Conservation (phyloP, 352 stramenopile species). For the Plasmopara viticola region DNA sequence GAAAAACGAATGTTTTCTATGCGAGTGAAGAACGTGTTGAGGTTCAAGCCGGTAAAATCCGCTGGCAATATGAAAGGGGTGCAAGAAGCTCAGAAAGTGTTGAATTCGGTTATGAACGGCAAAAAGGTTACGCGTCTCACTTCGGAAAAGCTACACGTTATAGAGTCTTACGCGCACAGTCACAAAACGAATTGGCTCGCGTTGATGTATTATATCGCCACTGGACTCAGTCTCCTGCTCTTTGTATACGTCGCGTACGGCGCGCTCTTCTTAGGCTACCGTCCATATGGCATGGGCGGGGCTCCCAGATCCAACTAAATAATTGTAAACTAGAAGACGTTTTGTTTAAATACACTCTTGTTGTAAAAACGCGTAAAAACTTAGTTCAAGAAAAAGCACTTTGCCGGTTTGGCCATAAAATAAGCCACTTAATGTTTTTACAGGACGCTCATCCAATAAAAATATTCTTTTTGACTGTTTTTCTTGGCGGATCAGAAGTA, state of each 20-base stretch:
- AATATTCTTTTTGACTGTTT: not conserved
- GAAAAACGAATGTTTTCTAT: not conserved
- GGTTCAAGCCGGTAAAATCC: not conserved
- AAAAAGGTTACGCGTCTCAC: not conserved
- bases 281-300: not conserved
- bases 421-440: no score
- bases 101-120: not conserved
- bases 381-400: no score
- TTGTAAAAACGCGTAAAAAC: no score
- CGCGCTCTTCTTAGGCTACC: not conserved
- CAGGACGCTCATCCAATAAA: no score
- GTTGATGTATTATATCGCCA: not conserved
- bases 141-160: not conserved
- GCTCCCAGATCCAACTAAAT: not conserved
- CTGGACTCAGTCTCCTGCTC: not conserved
- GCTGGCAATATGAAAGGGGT: not conserved
- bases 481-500: not conserved
- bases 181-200: not conserved
- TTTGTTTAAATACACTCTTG: no score
- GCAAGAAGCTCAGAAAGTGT: no score
- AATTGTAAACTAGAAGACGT: not conserved
- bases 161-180: not conserved
- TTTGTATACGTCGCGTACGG: not conserved
- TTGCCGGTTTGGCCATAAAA: no score
- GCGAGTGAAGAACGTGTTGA: not conserved